Evolutionary conservation across 2,329 filamentous ascomycete genomes (phyloP), one percentile per base, ranked within the genome.

Genomic region (Microdochium trichocladiopsis): DNA sequence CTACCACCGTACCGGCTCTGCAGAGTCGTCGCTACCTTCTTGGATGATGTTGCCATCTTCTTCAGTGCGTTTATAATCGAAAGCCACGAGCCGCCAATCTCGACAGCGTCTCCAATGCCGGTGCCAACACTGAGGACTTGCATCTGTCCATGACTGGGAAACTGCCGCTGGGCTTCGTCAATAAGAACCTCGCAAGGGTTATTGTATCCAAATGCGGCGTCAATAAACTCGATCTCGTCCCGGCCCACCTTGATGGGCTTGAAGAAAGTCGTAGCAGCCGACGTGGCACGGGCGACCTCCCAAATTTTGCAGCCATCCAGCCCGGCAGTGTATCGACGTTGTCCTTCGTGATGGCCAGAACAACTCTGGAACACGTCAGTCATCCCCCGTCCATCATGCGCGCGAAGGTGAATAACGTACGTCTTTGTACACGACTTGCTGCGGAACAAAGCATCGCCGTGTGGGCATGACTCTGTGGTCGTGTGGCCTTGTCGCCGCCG

Each of bases 151-250:
- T 16, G 21, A 2, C 43, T 23, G 3, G 62, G 63, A 43, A 62
- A 66, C 47, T 60, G 54, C 2, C 37, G 47, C 45, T 53, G 37
- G 9, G 66, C 66, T 47, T 66, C 65, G 2, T 58, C 50, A 10
- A 67, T 59, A 11, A 68, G 54, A 2, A 62, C 55, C 22, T 64
- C 57, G 47, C 59, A 60, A 21, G 66, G 65, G 47, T 69, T 69
- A 51, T 68, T 68, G 31, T 61, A 67, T 2, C 62, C 62, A 22
- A 68, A 60, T 0, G 56, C 64, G 2, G 61, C 63, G 47, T 67
- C 65, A 23, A 68, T 56, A 28, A 64, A 67, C 18, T 63, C 60
- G 2, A 62, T 52, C 4, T 50, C 52, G 14, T 64, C 59, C 9
- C 60, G 57, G 25, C 63, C 63, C 10, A 64, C 11, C 23, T 56